Base-by-base conservation (phyloP, 164 flowering plant genomes). In the Aristolochia fimbriata region DNA sequence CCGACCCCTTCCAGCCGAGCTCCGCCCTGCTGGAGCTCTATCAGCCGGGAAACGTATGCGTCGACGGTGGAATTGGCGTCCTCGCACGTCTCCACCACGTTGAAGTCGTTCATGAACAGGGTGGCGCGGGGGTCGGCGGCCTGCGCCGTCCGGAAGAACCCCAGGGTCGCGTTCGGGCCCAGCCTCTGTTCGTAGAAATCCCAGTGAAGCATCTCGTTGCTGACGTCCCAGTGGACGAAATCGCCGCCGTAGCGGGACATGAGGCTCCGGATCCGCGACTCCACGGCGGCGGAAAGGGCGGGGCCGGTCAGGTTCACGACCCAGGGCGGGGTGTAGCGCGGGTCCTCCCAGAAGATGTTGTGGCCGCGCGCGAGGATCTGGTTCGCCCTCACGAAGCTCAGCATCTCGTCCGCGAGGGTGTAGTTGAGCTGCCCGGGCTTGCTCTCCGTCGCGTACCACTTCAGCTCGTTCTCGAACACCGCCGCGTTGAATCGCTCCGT, bases 331-430 rank as follows among this genome's bases (percentile, higher is more conserved):
- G 73, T 86, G 74, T 80, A 82, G 6, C 60, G 59, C 0, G 96
- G 97, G 66, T 84, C 84, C 67, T 93, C 99, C 99, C 99, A 93
- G 72, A 90, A 93, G 21, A 93, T 93, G 68, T 90, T 90, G 74
- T 93, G 97, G 21, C 97, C 99, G 66, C 99, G 78, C 1, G 75
- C 78, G 0, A 65, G 55, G 12, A 90, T 75, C 62, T 73, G 78
- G 72, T 86, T 83, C 1, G 83, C 78, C 43, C 92, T 67, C 23
- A 83, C 71, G 57, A 93, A 88, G 30, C 80, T 74, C 59, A 90
- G 57, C 91, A 90, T 81, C 59, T 79, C 72, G 61, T 90, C 97
- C 13, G 95, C 72, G 57, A 77, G 30, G 47, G 86, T 82, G 78
- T 93, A 93, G 74, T 87, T 84, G 21, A 79, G 19, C 60, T 79